Conservation (phyloP, 2,329 filamentous ascomycete species). For the Geoglossum cookeanum region DNA sequence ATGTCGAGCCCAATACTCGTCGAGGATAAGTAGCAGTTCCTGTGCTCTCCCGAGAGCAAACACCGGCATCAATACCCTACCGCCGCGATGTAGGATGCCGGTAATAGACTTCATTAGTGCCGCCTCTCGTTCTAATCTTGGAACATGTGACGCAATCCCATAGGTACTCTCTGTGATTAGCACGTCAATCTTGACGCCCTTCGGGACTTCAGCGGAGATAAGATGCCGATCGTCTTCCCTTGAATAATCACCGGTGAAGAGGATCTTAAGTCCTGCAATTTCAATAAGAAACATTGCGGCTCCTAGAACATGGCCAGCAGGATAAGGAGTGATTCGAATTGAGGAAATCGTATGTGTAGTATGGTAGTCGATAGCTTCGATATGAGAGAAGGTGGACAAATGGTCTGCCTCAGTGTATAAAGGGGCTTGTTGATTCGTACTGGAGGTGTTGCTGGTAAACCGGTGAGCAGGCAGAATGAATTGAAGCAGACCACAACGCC, state of each 20-base stretch:
- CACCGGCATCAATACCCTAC: slow-evolving; percentile 82
- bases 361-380: slow-evolving; percentile 96
- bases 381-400: slow-evolving; percentile 76
- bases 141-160: slow-evolving; percentile 83
- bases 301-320: slow-evolving; percentile 91
- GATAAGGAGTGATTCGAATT: slow-evolving; percentile 90
- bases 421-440: slow-evolving; percentile 40
- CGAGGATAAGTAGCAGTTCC: slow-evolving; percentile 80
- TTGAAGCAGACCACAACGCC: slow-evolving; percentile 18
- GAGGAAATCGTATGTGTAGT: slow-evolving; percentile 95
- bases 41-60: slow-evolving; percentile 89
- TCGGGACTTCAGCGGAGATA: slow-evolving; percentile 79
- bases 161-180: slow-evolving; percentile 97
- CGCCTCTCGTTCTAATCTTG: slow-evolving; percentile 75
- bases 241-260: slow-evolving; percentile 96
- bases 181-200: slow-evolving; percentile 79
- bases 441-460: slow-evolving; percentile 40
- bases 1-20: slow-evolving; percentile 92
- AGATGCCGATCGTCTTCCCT: slow-evolving; percentile 89
- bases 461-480: slow-evolving; percentile 6
- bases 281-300: slow-evolving; percentile 97
- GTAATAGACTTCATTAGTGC: slow-evolving; percentile 94
- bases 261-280: slow-evolving; percentile 87
- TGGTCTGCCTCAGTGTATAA: slow-evolving; percentile 94
- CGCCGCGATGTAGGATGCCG: slow-evolving; percentile 72